Evolutionary conservation across 371 early-diverging fungal genomes (phyloP), one percentile per base, ranked within the genome.

Genomic region (Saksenaea vasiformis): DNA sequence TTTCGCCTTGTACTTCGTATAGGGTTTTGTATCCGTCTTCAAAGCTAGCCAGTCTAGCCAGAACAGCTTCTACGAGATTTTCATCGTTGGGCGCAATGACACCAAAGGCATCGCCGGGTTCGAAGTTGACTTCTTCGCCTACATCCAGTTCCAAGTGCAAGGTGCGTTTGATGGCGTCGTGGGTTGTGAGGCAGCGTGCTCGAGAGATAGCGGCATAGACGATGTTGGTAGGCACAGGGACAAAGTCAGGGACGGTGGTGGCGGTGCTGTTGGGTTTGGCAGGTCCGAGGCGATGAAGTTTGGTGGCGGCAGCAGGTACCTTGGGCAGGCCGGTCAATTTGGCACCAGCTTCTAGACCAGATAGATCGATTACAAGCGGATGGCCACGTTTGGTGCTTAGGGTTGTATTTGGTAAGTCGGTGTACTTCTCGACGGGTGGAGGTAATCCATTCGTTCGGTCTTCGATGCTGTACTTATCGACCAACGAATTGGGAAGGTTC

Each of bases 91-190:
- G 93, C 1, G 91, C 90, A 53, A 87, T 61, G 5, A 96, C 76
- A 53, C 92, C 95, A 77, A 97, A 90, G 0, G 95, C 87, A 74
- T 95, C 97, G 35, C 98, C 97, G 3, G 96, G 91, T 4, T 80
- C 68, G 65, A 82, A 89, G 9, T 83, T 68, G 39, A 85, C 74
- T 4, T 83, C 76, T 14, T 89, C 77, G 1, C 73, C 83, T 7
- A 28, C 37, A 54, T 87, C 88, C 28, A 95, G 60, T 34, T 88
- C 90, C 0, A 95, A 58, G 35, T 87, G 85, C 39, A 95, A 67
- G 0, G 95, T 93, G 38, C 88, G 85, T 72, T 93, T 93, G 38
- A 90, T 43, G 0, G 92, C 91, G 56, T 85, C 85, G 2, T 70
- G 58, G 14, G 82, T 60, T 0, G 91, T 88, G 47, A 91, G 68